Percentiles rank a stretch among this genome's conserved stretches.
phyloP scores from a whole-genome alignment of 2,329 filamentous ascomycete genomes.

The Metarhizium humberi region DNA sequence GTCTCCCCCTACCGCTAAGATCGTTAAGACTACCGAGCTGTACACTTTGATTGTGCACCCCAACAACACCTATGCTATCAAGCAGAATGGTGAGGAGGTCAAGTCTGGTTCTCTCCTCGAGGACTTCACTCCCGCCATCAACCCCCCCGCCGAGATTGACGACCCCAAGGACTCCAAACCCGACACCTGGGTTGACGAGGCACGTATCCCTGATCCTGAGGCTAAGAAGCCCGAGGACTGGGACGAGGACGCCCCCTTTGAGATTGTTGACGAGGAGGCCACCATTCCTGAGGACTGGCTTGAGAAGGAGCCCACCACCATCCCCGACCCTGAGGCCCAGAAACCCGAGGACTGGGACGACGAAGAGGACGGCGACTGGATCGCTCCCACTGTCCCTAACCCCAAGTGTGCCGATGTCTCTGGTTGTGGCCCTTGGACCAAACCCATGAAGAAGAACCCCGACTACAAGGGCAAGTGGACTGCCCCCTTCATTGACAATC shows the following conservation, averaged over 20 bases:
- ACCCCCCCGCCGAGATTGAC: slow-evolving; percentile 90
- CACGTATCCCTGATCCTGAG: slow-evolving; percentile 83
- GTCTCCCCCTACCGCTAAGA: slow-evolving; percentile 73
- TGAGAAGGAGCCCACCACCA: slow-evolving; percentile 70
- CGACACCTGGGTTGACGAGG: slow-evolving; percentile 88
- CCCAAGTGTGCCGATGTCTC: slow-evolving; percentile 90
- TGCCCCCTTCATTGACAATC: slow-evolving; percentile 90
- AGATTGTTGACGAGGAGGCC: slow-evolving; percentile 90
- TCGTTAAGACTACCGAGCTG: slow-evolving; percentile 84
- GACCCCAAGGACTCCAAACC: slow-evolving; percentile 92
- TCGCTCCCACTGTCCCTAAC: slow-evolving; percentile 83
- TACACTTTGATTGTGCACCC: slow-evolving; percentile 96
- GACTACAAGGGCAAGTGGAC: slow-evolving; percentile 99
- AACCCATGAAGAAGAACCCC: slow-evolving; percentile 89
- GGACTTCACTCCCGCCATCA: slow-evolving; percentile 88
- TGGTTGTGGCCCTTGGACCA: slow-evolving; percentile 88
- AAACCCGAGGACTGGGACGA: slow-evolving; percentile 99
- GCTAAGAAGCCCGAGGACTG: slow-evolving; percentile 96
- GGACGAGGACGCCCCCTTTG: slow-evolving; percentile 96
- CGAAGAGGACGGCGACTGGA: slow-evolving; percentile 98
- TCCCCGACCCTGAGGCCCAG: slow-evolving; percentile 87
- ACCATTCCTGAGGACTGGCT: slow-evolving; percentile 94
- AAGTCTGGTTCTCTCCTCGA: slow-evolving; percentile 89
- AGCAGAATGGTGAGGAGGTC: slow-evolving; percentile 80
- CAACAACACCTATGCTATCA: slow-evolving; percentile 90